Percentiles rank a stretch among this genome's conserved stretches.
Conservation (phyloP, 208 protist species). For the Phytomonas sp. region DNA sequence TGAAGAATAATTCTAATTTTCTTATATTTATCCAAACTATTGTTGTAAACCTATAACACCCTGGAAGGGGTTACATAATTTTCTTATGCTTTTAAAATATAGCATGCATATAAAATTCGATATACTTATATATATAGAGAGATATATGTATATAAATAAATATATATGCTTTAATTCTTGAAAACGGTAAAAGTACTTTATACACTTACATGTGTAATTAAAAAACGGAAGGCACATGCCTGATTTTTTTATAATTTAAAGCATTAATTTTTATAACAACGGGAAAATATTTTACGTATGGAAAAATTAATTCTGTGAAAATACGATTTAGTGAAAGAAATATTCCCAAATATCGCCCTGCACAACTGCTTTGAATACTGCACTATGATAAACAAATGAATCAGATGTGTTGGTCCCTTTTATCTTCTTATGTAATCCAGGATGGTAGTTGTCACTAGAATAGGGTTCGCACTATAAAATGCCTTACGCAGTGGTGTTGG, state of each 20-base stretch:
- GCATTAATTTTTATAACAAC: background rate
- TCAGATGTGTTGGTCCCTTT: background rate
- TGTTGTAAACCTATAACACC: background rate
- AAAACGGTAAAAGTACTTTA: slow-evolving; percentile 5
- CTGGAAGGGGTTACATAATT: background rate
- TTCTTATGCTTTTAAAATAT: background rate
- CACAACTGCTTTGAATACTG: background rate
- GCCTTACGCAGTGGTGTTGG: too few species aligned
- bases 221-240: background rate
- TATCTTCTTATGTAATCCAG: background rate
- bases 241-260: slow-evolving; percentile 8
- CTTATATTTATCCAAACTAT: background rate
- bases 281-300: background rate
- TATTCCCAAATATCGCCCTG: background rate
- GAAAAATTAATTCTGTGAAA: background rate
- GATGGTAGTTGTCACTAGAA: background rate
- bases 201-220: slow-evolving; percentile 5
- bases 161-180: slow-evolving; percentile 5
- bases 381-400: background rate
- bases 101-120: background rate
- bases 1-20: background rate
- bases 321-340: background rate
- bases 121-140: background rate
- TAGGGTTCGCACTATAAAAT: background rate
- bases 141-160: slow-evolving; percentile 3